Percentiles rank a stretch among this genome's conserved stretches.
Conservation (phyloP, 2,329 filamentous ascomycete species). For the Didymella sp. region DNA sequence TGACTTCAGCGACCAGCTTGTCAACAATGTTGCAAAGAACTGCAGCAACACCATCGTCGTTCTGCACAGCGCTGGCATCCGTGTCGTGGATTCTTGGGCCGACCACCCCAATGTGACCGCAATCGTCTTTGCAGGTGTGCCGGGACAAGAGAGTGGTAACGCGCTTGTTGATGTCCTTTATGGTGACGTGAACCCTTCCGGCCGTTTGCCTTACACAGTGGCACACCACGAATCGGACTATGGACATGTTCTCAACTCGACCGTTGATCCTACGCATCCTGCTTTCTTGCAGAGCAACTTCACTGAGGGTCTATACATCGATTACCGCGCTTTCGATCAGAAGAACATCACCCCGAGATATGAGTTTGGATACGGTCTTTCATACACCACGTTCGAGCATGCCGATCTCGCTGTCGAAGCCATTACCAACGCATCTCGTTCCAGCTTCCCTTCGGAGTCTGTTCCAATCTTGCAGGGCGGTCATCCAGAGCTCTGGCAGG, state of each 20-base stretch:
- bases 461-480: constrained; percentile 41
- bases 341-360: constrained; percentile 70
- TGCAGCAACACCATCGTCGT: constrained; percentile 62
- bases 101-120: constrained; percentile 79
- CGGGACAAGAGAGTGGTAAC: constrained; percentile 82
- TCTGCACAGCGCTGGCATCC: constrained; percentile 50
- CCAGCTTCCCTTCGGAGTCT: constrained; percentile 21
- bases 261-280: constrained; percentile 53
- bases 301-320: constrained; percentile 78
- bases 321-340: constrained; percentile 77
- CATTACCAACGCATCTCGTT: constrained; percentile 52
- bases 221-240: constrained; percentile 72
- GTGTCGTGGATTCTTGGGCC: constrained; percentile 76
- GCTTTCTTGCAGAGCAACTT: constrained; percentile 77
- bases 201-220: constrained; percentile 79
- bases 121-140: constrained; percentile 79
- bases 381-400: constrained; percentile 78
- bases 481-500: constrained; percentile 65
- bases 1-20: constrained; percentile 41
- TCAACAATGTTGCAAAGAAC: constrained; percentile 54
- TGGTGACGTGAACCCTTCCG: constrained; percentile 75
- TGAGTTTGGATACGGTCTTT: constrained; percentile 79
- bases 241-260: constrained; percentile 63
- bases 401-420: constrained; percentile 65
- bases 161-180: constrained; percentile 79